Evolutionary conservation across 2,329 filamentous ascomycete species (phyloP).

Genomic region (Gremmenia infestans): DNA sequence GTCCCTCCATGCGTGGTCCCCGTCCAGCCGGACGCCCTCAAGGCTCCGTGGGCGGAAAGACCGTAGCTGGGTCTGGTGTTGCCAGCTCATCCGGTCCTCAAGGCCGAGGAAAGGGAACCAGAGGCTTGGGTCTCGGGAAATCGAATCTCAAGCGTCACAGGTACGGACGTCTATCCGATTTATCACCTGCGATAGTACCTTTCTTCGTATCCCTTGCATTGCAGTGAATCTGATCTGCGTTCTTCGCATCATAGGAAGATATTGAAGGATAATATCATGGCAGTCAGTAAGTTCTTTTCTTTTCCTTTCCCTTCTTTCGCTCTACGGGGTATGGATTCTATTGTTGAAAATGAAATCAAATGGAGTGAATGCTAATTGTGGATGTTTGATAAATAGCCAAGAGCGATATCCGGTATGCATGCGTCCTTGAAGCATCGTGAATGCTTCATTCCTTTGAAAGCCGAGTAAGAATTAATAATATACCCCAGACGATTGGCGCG

Average conservation of each 20-base stretch:
- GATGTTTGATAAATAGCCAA: constrained; percentile 38
- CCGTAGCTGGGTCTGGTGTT: background rate
- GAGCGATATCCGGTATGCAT: constrained; percentile 46
- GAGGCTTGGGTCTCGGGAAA: constrained; percentile 8
- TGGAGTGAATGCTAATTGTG: no score
- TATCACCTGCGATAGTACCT: no score
- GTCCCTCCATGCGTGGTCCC: background rate
- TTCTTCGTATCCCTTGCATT: no score
- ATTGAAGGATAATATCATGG: constrained; percentile 42
- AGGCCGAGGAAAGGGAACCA: constrained; percentile 13
- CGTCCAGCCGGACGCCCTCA: constrained; percentile 7
- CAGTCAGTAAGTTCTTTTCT: constrained; percentile 43
- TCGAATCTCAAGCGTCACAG: background rate
- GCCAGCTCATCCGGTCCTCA: background rate
- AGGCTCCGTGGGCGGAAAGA: background rate
- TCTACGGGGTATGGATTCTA: background rate
- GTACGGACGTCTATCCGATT: background rate
- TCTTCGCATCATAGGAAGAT: constrained; percentile 39
- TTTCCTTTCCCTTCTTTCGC: background rate
- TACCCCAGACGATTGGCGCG: constrained; percentile 58
- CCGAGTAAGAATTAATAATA: background rate
- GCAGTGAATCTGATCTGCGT: background rate
- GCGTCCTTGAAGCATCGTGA: constrained; percentile 5
- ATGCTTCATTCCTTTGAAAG: background rate
- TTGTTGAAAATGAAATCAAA: background rate